Evolutionary conservation across 106 monocot species (phyloP).

Genomic region (Posidonia australis): DNA sequence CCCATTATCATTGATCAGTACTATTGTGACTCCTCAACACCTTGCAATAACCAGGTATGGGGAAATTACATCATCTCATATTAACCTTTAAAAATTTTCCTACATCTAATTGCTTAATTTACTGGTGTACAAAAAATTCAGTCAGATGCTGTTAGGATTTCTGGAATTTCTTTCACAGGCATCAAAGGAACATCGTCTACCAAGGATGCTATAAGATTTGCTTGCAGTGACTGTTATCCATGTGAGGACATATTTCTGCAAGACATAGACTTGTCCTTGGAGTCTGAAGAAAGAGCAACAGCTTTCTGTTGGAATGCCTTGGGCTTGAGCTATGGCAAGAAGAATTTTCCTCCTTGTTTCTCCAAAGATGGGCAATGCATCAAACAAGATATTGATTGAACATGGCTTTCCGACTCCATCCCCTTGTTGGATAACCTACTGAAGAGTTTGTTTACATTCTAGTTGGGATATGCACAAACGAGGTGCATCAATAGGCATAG

Average conservation of each 20-base stretch:
- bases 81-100: not conserved
- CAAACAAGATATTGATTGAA: not conserved
- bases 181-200: slow-evolving; percentile 60
- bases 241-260: slow-evolving; percentile 45
- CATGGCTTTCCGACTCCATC: not conserved
- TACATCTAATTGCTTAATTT: not conserved
- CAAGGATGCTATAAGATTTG: slow-evolving; percentile 35
- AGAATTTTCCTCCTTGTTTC: slow-evolving; percentile 46
- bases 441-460: not conserved
- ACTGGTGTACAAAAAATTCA: slow-evolving; percentile 15
- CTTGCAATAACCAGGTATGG: slow-evolving; percentile 53
- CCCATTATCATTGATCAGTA: slow-evolving; percentile 83
- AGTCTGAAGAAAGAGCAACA: slow-evolving; percentile 25
- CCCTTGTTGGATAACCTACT: not conserved
- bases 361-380: slow-evolving; percentile 8
- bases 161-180: slow-evolving; percentile 31
- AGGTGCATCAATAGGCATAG: no score
- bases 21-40: slow-evolving; percentile 52
- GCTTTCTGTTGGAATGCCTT: slow-evolving; percentile 54
- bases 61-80: not conserved
- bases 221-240: slow-evolving; percentile 56
- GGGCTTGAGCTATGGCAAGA: slow-evolving; percentile 29
- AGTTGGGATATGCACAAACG: not conserved
- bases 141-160: slow-evolving; percentile 60
- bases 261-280: slow-evolving; percentile 36